These are phyloP conservation scores for Geum urbanum DNA, from an alignment of 306 rosid species.

Conservation along the genomic window DNA sequence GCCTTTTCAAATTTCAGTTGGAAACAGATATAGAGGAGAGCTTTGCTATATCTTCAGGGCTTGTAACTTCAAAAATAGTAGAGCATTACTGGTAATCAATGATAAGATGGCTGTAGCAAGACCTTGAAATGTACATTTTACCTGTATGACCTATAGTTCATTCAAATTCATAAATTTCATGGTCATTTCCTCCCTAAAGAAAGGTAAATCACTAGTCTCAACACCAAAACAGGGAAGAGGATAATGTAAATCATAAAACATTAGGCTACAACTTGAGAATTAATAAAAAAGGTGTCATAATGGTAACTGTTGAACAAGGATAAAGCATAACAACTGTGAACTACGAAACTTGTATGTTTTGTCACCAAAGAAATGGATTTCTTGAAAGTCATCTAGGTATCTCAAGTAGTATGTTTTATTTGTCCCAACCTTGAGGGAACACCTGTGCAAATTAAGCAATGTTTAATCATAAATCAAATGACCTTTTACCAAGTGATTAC, in stretches of 20 bases:
- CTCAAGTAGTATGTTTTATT: slow-evolving; percentile 81
- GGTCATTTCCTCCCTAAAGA: slow-evolving; percentile 91
- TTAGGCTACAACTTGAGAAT: background rate
- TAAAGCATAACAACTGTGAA: background rate
- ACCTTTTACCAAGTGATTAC: background rate
- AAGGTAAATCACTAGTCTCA: background rate
- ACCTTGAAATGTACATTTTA: too few relatives aligned
- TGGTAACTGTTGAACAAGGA: background rate
- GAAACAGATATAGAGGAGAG: slow-evolving; percentile 54
- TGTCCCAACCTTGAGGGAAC: slow-evolving; percentile 97
- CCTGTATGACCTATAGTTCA: slow-evolving; percentile 79
- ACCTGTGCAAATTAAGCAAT: slow-evolving; percentile 38
- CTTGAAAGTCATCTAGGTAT: slow-evolving; percentile 71
- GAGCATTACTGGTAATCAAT: background rate
- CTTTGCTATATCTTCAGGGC: slow-evolving; percentile 71
- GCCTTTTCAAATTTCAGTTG: too few relatives aligned
- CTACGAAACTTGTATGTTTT: slow-evolving; percentile 76
- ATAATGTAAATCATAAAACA: background rate
- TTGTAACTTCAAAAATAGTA: slow-evolving; percentile 52
- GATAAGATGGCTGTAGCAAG: background rate
- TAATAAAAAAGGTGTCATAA: background rate
- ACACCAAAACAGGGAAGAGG: background rate
- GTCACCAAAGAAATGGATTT: slow-evolving; percentile 98
- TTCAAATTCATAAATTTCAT: slow-evolving; percentile 88
- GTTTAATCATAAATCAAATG: background rate